These are phyloP conservation scores for Lunularia cruciata DNA, from an alignment of 225 moss, liverwort and hornwort species.

Conservation along the genomic window DNA sequence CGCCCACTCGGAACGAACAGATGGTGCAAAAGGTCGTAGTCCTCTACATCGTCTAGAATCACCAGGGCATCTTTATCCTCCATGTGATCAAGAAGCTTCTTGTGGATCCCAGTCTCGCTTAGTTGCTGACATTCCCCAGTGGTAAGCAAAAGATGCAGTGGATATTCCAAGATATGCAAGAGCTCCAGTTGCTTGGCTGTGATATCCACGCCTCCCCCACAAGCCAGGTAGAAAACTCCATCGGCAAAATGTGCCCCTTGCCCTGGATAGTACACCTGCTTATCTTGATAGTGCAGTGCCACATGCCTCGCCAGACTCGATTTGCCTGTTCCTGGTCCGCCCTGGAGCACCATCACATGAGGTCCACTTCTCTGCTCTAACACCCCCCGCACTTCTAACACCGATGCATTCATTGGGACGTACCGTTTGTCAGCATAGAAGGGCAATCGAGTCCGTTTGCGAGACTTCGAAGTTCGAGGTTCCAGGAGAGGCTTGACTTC, in stretches of 20 bases:
- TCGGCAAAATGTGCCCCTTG: constrained; percentile 23
- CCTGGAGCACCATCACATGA: constrained; percentile 43
- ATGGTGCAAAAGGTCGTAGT: constrained; percentile 45
- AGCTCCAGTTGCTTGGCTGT: constrained; percentile 51
- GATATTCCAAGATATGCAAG: constrained; percentile 36
- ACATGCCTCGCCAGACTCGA: constrained; percentile 41
- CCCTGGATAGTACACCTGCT: constrained; percentile 12
- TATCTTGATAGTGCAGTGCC: constrained; percentile 35
- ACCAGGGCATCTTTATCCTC: constrained; percentile 37
- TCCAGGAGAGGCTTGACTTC: constrained; percentile 10
- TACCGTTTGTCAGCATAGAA: constrained; percentile 36
- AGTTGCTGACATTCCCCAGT: constrained; percentile 44
- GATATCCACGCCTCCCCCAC: constrained; percentile 44
- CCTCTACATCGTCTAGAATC: constrained; percentile 40
- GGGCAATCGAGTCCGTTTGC: constrained; percentile 20
- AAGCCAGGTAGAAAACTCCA: constrained; percentile 41
- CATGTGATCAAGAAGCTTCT: constrained; percentile 43
- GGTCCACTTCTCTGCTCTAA: constrained; percentile 34
- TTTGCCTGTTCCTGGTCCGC: constrained; percentile 43
- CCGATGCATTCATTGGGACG: constrained; percentile 15
- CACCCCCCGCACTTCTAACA: constrained; percentile 29
- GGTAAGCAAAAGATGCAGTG: constrained; percentile 36
- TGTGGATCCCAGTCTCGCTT: constrained; percentile 35
- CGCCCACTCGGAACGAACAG: constrained; percentile 39
- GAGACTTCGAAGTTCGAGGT: constrained; percentile 5